These are phyloP conservation scores for Daldinia bambusicola DNA, from an alignment of 495 filamentous ascomycete species.

Conservation along the genomic window DNA sequence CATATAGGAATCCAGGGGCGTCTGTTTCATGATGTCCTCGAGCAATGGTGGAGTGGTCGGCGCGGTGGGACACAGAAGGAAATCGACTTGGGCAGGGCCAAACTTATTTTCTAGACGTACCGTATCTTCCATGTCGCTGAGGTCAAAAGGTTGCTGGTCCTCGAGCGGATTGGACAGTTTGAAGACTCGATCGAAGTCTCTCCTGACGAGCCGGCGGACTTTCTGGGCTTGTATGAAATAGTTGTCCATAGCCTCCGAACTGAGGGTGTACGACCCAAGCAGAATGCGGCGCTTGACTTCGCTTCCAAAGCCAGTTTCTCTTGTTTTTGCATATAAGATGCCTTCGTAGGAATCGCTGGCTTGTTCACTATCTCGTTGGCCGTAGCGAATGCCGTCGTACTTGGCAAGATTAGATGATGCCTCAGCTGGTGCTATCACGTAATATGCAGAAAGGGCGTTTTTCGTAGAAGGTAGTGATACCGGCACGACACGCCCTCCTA, in stretches of 20 bases:
- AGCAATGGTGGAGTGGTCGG: conserved; percentile 78
- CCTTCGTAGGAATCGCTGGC: conserved; percentile 50
- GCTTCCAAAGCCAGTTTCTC: conserved; percentile 77
- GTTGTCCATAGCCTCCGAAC: conserved; percentile 90
- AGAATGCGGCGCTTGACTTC: conserved; percentile 90
- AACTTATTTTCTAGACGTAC: conserved; percentile 55
- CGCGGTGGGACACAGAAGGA: conserved; percentile 88
- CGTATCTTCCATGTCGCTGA: conserved; percentile 57
- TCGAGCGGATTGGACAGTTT: conserved; percentile 70
- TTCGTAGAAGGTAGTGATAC: conserved; percentile 87
- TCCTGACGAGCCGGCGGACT: conserved; percentile 82
- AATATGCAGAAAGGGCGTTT: conserved; percentile 90
- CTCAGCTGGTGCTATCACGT: conserved; percentile 93
- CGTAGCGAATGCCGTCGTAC: conserved; percentile 95
- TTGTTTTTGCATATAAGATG: conserved; percentile 78
- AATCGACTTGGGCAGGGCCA: conserved; percentile 73
- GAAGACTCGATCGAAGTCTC: conserved; percentile 87
- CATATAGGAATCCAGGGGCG: conserved; percentile 68
- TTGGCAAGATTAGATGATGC: conserved; percentile 97
- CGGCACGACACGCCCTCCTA: conserved; percentile 74
- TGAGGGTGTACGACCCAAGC: conserved; percentile 89
- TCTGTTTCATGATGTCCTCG: conserved; percentile 57
- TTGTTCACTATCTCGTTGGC: conserved; percentile 59
- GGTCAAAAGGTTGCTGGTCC: conserved; percentile 56
- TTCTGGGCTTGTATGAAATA: conserved; percentile 96